Percentiles rank a stretch among this genome's conserved stretches.
Conservation (phyloP, 805 yeast genomes). For the Candida golubevii region DNA sequence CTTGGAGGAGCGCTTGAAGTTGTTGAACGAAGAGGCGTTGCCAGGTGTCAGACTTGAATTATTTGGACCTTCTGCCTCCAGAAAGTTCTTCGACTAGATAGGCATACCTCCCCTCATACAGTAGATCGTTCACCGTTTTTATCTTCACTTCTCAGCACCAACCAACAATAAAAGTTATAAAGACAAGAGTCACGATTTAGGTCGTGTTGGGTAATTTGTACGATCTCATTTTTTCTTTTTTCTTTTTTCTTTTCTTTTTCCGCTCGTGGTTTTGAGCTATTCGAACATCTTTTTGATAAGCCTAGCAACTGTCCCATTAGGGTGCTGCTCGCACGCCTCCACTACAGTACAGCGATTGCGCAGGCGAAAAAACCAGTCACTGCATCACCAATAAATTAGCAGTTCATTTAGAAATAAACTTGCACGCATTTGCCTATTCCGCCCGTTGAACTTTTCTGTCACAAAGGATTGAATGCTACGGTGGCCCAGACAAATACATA, state of each 20-base stretch:
- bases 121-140: conserved; percentile 2
- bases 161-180: conserved; percentile 3
- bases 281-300: too few relatives aligned
- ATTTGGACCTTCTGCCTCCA: conserved; percentile 77
- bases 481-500: not conserved
- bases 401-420: too few relatives aligned
- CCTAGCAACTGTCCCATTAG: too few relatives aligned
- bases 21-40: conserved; percentile 77
- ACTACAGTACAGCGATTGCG: too few relatives aligned
- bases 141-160: conserved; percentile 7
- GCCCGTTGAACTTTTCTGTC: too few relatives aligned
- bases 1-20: conserved; percentile 84
- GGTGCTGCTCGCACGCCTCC: too few relatives aligned
- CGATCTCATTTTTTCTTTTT: too few relatives aligned
- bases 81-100: conserved; percentile 82
- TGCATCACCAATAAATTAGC: too few relatives aligned
- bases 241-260: too few relatives aligned
- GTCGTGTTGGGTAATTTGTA: too few relatives aligned
- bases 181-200: not conserved
- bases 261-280: not conserved
- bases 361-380: too few relatives aligned
- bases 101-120: not conserved
- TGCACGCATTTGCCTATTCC: too few relatives aligned
- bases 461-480: conserved; percentile 1
- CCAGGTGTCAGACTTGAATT: conserved; percentile 90